phyloP scores from a whole-genome alignment of 192 early-diverging fungal genomes.

The Coemansia sp. region DNA sequence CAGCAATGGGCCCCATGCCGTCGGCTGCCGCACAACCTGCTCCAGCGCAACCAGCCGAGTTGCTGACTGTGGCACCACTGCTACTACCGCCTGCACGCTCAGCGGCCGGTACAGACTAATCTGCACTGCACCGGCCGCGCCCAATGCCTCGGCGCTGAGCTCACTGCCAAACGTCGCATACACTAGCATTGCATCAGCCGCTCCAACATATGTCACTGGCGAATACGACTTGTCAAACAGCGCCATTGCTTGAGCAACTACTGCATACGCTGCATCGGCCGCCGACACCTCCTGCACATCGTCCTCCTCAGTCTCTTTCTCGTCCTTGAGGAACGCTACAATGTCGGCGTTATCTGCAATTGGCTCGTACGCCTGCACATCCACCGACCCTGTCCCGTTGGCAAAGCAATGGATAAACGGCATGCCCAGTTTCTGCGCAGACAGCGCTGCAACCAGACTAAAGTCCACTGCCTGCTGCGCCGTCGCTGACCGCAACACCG shows the following conservation, averaged over 20 bases:
- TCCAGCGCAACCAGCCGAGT: slow-evolving; percentile 66
- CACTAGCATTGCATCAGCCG: slow-evolving; percentile 61
- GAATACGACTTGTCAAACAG: slow-evolving; percentile 18
- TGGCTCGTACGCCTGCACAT: slow-evolving; percentile 29
- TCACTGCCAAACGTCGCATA: slow-evolving; percentile 65
- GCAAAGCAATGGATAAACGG: slow-evolving; percentile 71
- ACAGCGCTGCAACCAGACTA: slow-evolving; percentile 76
- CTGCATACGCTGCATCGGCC: slow-evolving; percentile 9
- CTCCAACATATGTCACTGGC: slow-evolving; percentile 29
- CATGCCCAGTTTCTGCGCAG: slow-evolving; percentile 58
- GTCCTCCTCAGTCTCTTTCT: slow-evolving; percentile 6
- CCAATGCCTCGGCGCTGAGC: slow-evolving; percentile 23
- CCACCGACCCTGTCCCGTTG: slow-evolving; percentile 19
- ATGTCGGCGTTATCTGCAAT: slow-evolving; percentile 52
- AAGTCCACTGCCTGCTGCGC: slow-evolving; percentile 82
- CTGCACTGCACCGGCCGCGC: slow-evolving; percentile 73
- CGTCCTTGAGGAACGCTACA: slow-evolving; percentile 16
- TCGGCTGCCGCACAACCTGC: slow-evolving; percentile 60
- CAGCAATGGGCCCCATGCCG: slow-evolving; percentile 79
- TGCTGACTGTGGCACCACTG: slow-evolving; percentile 62
- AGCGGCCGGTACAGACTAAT: slow-evolving; percentile 78
- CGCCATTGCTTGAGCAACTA: slow-evolving; percentile 22
- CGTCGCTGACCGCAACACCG: slow-evolving; percentile 70
- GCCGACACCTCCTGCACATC: neutral
- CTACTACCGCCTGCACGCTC: slow-evolving; percentile 60